Percentiles rank a stretch among this genome's conserved stretches.
Conservation (phyloP, 2,329 filamentous ascomycete genomes). For the Juglanconis juglandina region DNA sequence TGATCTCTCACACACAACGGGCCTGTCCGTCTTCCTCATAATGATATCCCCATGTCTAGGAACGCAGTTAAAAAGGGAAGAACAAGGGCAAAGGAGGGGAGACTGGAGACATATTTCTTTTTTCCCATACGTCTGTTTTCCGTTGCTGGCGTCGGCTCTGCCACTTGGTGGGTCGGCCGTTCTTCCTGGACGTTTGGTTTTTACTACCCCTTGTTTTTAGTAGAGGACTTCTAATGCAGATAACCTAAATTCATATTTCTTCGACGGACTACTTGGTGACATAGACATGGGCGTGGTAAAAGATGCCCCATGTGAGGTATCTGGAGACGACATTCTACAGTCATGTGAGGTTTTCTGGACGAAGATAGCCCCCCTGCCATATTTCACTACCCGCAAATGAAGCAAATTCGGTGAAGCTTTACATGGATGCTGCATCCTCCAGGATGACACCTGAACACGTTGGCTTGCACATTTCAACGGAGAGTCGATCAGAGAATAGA, state of each 20-base stretch:
- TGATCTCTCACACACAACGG: slow-evolving; percentile 5
- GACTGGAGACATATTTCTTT: slow-evolving; percentile 14
- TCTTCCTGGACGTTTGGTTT: slow-evolving; percentile 27
- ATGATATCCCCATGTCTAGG: slow-evolving; percentile 18
- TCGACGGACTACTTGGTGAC: background rate
- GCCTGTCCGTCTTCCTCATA: slow-evolving; percentile 16
- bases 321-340: too few species aligned
- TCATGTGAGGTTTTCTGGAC: too few species aligned
- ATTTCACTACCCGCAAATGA: too few species aligned
- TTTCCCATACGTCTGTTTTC: slow-evolving; percentile 25
- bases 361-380: too few species aligned
- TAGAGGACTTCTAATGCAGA: slow-evolving; percentile 64
- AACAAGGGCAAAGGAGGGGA: slow-evolving; percentile 9
- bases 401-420: too few species aligned
- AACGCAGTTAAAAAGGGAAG: slow-evolving; percentile 21
- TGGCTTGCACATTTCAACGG: too few species aligned
- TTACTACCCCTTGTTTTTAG: slow-evolving; percentile 42
- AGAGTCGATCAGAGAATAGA: too few species aligned
- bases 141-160: slow-evolving; percentile 20
- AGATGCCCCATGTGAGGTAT: too few species aligned
- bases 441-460: too few species aligned
- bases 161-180: slow-evolving; percentile 13
- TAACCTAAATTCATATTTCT: slow-evolving; percentile 45
- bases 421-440: too few species aligned
- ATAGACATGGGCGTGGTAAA: background rate